A percentile compares a stretch with the other conserved stretches of the same genome.
phyloP scores from a whole-genome alignment of 768 basidiomycete species.

The Rhizopogon vinicolor region DNA sequence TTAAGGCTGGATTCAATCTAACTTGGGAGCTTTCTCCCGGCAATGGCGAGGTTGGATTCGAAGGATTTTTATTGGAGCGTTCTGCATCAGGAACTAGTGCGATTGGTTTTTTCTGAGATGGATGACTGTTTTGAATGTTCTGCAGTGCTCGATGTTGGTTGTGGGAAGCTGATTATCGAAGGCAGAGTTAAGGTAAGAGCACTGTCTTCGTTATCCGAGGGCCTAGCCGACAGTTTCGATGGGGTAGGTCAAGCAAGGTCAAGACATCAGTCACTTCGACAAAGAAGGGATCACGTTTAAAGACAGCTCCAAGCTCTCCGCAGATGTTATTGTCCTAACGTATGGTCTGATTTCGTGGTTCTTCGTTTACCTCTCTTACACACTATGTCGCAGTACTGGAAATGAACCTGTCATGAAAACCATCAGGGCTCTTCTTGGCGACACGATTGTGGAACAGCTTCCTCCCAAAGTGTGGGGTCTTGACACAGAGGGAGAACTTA shows the following conservation, averaged over 20 bases:
- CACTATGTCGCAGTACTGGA: not conserved
- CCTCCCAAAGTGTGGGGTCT: not conserved
- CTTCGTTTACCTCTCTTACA: not conserved
- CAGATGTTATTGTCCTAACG: constrained; percentile 42
- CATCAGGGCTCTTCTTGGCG: not conserved
- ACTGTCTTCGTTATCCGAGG: not conserved
- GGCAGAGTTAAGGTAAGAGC: not conserved
- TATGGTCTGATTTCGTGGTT: constrained; percentile 30
- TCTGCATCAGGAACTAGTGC: not conserved
- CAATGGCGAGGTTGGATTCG: not conserved
- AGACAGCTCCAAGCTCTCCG: constrained; percentile 33
- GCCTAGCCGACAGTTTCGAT: not conserved
- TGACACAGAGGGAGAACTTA: not conserved
- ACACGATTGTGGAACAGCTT: not conserved
- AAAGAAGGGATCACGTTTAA: constrained; percentile 37
- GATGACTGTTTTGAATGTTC: not conserved
- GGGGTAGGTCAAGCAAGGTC: constrained; percentile 25
- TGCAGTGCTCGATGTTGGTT: constrained; percentile 8
- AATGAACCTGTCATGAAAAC: not conserved
- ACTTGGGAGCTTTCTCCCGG: not conserved
- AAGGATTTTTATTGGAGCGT: not conserved
- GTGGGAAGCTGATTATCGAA: not conserved
- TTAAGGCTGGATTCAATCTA: not conserved
- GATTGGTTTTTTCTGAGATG: not conserved
- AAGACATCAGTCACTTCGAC: constrained; percentile 34